Conservation (phyloP, 805 yeast species). For the Candida tibetensis region DNA sequence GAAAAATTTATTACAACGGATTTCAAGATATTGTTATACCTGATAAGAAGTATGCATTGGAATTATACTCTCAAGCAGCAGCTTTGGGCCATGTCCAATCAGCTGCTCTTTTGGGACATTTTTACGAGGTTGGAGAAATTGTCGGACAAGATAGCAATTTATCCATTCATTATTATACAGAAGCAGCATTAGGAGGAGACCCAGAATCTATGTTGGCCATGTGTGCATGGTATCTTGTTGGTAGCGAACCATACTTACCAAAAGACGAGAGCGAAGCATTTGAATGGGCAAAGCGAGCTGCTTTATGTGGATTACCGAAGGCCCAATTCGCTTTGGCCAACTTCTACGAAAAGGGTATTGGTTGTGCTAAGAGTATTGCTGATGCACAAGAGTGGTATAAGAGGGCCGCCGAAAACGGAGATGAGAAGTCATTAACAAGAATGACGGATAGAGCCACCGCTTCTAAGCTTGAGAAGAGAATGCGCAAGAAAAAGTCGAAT, state of each 20-base stretch:
- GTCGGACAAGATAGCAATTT: constrained; percentile 77
- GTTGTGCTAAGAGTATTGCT: constrained; percentile 58
- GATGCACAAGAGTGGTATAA: constrained; percentile 74
- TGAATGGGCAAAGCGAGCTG: constrained; percentile 92
- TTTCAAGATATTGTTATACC: constrained; percentile 83
- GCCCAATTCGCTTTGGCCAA: constrained; percentile 86
- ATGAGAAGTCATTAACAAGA: constrained; percentile 36
- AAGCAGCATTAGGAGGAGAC: constrained; percentile 87
- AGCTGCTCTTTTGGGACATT: constrained; percentile 73
- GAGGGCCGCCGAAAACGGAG: constrained; percentile 63
- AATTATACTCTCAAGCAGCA: constrained; percentile 83
- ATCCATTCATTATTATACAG: constrained; percentile 88
- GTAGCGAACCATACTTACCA: constrained; percentile 78
- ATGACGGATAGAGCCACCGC: constrained; percentile 31
- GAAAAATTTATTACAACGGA: constrained; percentile 78
- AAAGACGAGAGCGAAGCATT: constrained; percentile 82
- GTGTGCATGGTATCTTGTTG: constrained; percentile 96
- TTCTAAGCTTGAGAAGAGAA: constrained; percentile 27
- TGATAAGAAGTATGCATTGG: constrained; percentile 80
- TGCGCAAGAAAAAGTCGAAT: constrained; percentile 25
- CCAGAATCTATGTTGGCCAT: constrained; percentile 86
- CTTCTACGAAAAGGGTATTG: constrained; percentile 84
- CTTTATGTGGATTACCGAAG: constrained; percentile 66
- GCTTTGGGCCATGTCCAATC: constrained; percentile 82
- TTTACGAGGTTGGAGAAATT: constrained; percentile 78